Evolutionary conservation across 257 asterid species (phyloP).

Genomic region (Penstemon davidsonii): DNA sequence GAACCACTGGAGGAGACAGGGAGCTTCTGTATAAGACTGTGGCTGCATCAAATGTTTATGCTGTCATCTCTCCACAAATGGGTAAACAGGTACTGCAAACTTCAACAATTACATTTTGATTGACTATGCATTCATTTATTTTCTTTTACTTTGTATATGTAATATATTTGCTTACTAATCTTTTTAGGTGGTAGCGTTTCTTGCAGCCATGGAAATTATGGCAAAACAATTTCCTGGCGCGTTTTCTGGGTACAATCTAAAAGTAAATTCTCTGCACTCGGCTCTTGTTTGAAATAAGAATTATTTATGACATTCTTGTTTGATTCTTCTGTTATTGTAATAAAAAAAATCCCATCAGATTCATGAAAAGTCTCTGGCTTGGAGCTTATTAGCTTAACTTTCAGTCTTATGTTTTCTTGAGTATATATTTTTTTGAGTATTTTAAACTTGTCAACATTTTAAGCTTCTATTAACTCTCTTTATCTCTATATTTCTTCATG

Average conservation of each 20-base stretch:
- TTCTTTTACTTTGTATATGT: constrained; percentile 13
- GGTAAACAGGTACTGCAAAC: constrained; percentile 82
- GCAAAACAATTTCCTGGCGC: constrained; percentile 96
- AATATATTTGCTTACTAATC: constrained; percentile 19
- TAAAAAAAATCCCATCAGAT: constrained; percentile 5
- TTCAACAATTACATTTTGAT: constrained; percentile 6
- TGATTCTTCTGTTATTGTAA: constrained; percentile 16
- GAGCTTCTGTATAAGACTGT: constrained; percentile 76
- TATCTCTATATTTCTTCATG: constrained; percentile 2
- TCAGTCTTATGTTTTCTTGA: constrained; percentile 5
- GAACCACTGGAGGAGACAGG: constrained; percentile 99
- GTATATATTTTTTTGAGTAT: constrained; percentile 8
- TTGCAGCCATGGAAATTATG: constrained; percentile 93
- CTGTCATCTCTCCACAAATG: constrained; percentile 99
- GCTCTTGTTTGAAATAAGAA: neutral
- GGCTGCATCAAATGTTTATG: constrained; percentile 66
- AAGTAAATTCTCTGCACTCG: constrained; percentile 45
- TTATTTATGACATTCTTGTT: neutral
- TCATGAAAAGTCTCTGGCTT: constrained; percentile 10
- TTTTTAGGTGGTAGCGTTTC: constrained; percentile 89
- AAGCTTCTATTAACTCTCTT: constrained; percentile 7
- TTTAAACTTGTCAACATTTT: constrained; percentile 24
- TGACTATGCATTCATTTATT: constrained; percentile 7
- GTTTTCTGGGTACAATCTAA: constrained; percentile 80
- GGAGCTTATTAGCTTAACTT: neutral